Evolutionary conservation across 495 filamentous ascomycete species (phyloP), one percentile per base, ranked within the genome.

Genomic region (Thermothielavioides terrestris): DNA sequence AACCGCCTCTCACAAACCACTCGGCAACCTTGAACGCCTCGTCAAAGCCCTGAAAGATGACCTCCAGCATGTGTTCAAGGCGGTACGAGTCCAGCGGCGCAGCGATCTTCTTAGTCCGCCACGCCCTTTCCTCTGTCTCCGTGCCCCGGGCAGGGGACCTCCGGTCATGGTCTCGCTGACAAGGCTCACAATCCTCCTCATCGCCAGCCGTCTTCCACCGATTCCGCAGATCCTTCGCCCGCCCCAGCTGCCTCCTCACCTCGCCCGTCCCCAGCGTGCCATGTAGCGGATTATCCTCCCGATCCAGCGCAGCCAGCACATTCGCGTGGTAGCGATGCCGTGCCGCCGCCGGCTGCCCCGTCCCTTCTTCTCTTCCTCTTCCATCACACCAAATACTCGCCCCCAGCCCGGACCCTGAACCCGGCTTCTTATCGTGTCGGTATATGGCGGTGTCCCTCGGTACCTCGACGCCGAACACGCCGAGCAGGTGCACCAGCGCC

Each of bases 191-290:
- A 12, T 75, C 68, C 22, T 73, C 72, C 5, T 64, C 65, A 18
- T 78, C 71, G 37, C 71, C 75, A 0, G 77, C 79, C 21, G 77
- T 75, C 65, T 85, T 85, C 82, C 82, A 85, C 4, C 77, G 69
- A 53, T 85, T 85, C 5, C 82, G 66, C 20, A 83, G 66, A 39
- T 84, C 80, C 57, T 85, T 85, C 1, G 81, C 82, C 32, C 71
- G 58, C 15, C 63, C 63, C n/a, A 85, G 61, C 46, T 79, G 72
- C 10, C 53, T 53, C 12, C 67, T 62, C 2, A 78, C 73, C 9
- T 70, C 65, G 0, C 73, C 71, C 0, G 27, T 57, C 0, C 79
- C 80, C 11, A 85, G 66, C 1, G 75, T 68, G 0, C 50, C 54
- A 20, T 75, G 65, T 11, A 84, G 60, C 2, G 81, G 81, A 37